Evolutionary conservation across 2,329 filamentous ascomycete species (phyloP), one percentile per base, ranked within the genome.

Genomic region (Achaetomium macrosporum): DNA sequence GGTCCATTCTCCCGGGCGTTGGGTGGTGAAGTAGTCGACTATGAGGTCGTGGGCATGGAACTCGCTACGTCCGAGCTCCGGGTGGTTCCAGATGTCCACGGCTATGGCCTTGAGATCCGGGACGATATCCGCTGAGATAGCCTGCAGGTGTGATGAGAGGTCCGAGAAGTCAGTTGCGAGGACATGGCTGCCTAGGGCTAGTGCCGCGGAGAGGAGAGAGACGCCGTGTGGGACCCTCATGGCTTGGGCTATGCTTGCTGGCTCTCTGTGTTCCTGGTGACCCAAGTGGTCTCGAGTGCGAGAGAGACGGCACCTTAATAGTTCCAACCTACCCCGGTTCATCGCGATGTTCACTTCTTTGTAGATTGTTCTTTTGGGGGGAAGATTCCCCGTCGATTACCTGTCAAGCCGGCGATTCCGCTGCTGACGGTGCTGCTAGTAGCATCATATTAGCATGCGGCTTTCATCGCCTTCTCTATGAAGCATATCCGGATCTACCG

Each of bases 1-100:
- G 10, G 30, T 37, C 46, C 46, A 48, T 31, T 41, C 29, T 11
- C 29, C 16, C 11, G 46, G 29, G 9, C 36, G 46, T 5, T 20
- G 15, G 9, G 40, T 25, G 25, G 46, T 41, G 29, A 48, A 48
- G 37, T 48, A 48, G 25, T 48, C 46, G 36, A 48, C 37, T 25
- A 48, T 35, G 16, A 48, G 46, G 37, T 48, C 25, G 37, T 48
- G 46, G 4, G 46, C 46, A 25, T 41, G 37, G 46, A 31, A 16
- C 29, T 48, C 46, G 20, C 20, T 35, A 36, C 37, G 46, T 3
- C 46, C 46, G 9, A 41, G 37, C 36, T 48, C 46, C 11, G 46
- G 46, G 37, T 48, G 30, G 5, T 19, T 41, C 46, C 46, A 48
- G 46, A 48, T 35, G 37, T 40, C 25, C 5, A 20, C 30, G 37